Base-by-base conservation (phyloP, 495 filamentous ascomycete species). In the Penicillium alfredii region DNA sequence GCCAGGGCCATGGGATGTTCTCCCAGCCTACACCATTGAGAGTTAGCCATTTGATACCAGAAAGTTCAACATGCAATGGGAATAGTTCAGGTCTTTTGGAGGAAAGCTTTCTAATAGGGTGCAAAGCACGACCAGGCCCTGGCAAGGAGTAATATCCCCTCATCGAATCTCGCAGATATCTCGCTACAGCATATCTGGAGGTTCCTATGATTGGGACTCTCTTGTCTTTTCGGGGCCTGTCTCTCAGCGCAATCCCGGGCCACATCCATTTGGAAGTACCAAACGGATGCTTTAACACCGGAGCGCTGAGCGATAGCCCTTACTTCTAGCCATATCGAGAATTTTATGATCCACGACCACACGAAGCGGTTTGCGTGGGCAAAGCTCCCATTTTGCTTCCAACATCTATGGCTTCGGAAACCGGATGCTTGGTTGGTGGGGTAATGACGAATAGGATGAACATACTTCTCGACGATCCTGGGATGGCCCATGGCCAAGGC, bases 391-490 rank as follows among this genome's bases (percentile, higher is more conserved):
- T 52, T 56, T 55, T 29, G 51, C 38, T 62, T 61, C 49, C 44
- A 44, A 56, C 19, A 47, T 59, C 46, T 65, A 59, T 56, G 43
- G 47, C 44, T 53, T 58, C 44, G 33, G 40, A 37, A 42, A 55
- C 42, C 42, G 55, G 35, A 45, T 55, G 44, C 51, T 37, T 40
- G 32, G 38, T 38, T 23, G 38, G 28, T 32, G 19, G 38, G 44
- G 40, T 30, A 16, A 33, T 19, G 37, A 32, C 30, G 38, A 38
- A 51, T 45, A 43, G 30, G 33, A 23, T 22, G 17, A 13, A 71
- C 76, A 58, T 78, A 80, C 75, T 80, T 75, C 47, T 80, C 71
- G 40, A 88, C 54, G 35, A 86, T 77, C 16, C 71, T 67, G 14
- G 69, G 69, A 49, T 87, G 81, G 10, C 80, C 82, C 50, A 71